These are phyloP conservation scores for Arxiozyma bovina DNA, from an alignment of 1,139 yeast species.

Conservation along the genomic window DNA sequence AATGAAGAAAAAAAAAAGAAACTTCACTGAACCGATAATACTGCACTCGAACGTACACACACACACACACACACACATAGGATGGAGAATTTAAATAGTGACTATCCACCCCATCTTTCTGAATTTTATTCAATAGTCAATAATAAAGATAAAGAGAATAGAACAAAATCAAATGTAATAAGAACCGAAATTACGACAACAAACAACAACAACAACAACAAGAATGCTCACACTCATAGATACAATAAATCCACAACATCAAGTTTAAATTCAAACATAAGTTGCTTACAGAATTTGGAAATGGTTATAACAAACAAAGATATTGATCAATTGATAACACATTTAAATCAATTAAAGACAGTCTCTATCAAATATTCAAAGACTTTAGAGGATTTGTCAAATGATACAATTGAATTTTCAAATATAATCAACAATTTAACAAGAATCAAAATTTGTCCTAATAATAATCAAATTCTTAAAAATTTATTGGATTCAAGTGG, in stretches of 20 bases:
- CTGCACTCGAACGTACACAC: neutral
- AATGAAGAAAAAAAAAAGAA: no score
- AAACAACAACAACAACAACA: neutral
- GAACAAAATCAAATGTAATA: neutral
- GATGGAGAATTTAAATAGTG: neutral
- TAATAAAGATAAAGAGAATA: neutral
- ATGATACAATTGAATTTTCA: slow-evolving; percentile 68
- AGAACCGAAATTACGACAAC: neutral
- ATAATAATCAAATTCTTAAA: slow-evolving; percentile 42
- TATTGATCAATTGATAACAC: slow-evolving; percentile 40
- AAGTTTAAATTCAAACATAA: slow-evolving; percentile 23
- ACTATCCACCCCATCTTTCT: slow-evolving; percentile 19
- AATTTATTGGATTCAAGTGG: slow-evolving; percentile 71
- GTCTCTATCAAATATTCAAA: slow-evolving; percentile 46
- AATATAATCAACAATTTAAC: slow-evolving; percentile 62
- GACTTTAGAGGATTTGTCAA: slow-evolving; percentile 44
- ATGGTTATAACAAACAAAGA: slow-evolving; percentile 53
- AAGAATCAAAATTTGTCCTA: slow-evolving; percentile 52
- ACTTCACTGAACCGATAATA: neutral
- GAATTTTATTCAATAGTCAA: slow-evolving; percentile 28
- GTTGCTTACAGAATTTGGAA: slow-evolving; percentile 41
- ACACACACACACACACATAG: neutral
- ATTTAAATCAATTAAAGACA: slow-evolving; percentile 41
- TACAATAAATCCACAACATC: slow-evolving; percentile 11
- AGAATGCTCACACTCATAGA: neutral